Conservation (phyloP, 2,329 filamentous ascomycete genomes). For the Cercospora sojina region DNA sequence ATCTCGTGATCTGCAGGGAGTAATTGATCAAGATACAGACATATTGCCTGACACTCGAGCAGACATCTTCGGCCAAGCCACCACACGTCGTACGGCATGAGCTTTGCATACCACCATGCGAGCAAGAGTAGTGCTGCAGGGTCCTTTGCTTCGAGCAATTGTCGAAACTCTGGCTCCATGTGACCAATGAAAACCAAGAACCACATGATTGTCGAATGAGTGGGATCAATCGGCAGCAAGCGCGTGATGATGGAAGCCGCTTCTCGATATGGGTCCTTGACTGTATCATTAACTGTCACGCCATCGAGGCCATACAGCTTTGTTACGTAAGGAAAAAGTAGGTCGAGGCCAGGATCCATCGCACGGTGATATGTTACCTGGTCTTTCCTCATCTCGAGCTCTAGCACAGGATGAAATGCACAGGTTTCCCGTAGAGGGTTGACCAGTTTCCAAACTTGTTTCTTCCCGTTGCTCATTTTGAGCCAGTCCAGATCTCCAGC, state of each 20-base stretch:
- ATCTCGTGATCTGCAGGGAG: slow-evolving; percentile 16
- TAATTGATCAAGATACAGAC: slow-evolving; percentile 41
- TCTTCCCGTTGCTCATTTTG: slow-evolving; percentile 57
- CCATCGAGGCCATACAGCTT: slow-evolving; percentile 30
- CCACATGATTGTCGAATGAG: slow-evolving; percentile 45
- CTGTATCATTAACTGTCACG: slow-evolving; percentile 14
- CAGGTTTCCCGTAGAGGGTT: slow-evolving; percentile 52
- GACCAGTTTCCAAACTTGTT: slow-evolving; percentile 53
- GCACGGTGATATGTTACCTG: slow-evolving; percentile 3
- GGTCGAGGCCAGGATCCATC: slow-evolving; percentile 21
- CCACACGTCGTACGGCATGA: slow-evolving; percentile 49
- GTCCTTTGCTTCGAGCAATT: slow-evolving; percentile 53
- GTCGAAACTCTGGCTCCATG: slow-evolving; percentile 47
- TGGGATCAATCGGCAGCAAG: slow-evolving; percentile 40
- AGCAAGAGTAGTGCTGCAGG: slow-evolving; percentile 55
- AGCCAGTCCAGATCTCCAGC: slow-evolving; percentile 58
- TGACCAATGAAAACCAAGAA: slow-evolving; percentile 52
- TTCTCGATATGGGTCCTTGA: slow-evolving; percentile 36
- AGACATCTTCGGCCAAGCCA: slow-evolving; percentile 50
- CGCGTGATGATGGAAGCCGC: slow-evolving; percentile 38
- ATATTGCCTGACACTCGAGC: slow-evolving; percentile 54
- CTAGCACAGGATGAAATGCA: slow-evolving; percentile 44
- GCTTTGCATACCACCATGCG: slow-evolving; percentile 57
- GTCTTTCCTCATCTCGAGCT: slow-evolving; percentile 17
- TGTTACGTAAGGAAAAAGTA: slow-evolving; percentile 22